A percentile compares a stretch with the other conserved stretches of the same genome.
Evolutionary conservation across 2,329 filamentous ascomycete species (phyloP).

Genomic region (Cladosporium sp.): DNA sequence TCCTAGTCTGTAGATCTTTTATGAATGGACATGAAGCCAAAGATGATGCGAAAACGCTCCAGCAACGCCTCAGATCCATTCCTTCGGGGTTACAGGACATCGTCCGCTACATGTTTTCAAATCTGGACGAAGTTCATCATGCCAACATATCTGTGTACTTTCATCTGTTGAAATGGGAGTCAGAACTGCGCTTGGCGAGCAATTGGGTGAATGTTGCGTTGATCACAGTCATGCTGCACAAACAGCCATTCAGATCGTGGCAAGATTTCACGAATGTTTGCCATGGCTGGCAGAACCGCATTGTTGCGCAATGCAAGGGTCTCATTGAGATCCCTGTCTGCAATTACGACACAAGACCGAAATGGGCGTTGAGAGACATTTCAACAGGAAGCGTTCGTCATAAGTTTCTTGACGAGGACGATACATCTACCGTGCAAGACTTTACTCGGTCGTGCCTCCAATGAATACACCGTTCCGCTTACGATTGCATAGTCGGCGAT

Average conservation of each 20-base stretch:
- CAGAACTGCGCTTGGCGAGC: background rate
- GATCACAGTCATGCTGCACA: background rate
- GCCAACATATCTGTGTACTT: background rate
- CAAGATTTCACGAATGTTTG: background rate
- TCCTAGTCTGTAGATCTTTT: background rate
- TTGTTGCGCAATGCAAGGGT: background rate
- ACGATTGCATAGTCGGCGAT: background rate
- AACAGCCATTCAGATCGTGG: background rate
- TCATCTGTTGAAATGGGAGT: background rate
- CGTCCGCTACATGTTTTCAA: background rate
- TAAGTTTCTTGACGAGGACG: background rate
- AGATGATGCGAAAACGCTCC: background rate
- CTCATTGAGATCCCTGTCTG: background rate
- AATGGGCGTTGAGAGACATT: background rate
- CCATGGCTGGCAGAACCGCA: background rate
- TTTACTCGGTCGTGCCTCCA: background rate
- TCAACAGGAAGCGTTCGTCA: background rate
- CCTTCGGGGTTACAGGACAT: background rate
- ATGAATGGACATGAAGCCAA: background rate
- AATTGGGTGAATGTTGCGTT: no score
- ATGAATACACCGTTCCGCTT: constrained; percentile 6
- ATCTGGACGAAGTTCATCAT: background rate
- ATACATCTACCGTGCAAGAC: background rate
- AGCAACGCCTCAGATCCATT: background rate
- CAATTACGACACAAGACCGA: no score